Percentiles rank a stretch among this genome's conserved stretches.
These are phyloP conservation scores for Starmerella sp. DNA, from an alignment of 805 yeast species.

Conservation along the genomic window DNA sequence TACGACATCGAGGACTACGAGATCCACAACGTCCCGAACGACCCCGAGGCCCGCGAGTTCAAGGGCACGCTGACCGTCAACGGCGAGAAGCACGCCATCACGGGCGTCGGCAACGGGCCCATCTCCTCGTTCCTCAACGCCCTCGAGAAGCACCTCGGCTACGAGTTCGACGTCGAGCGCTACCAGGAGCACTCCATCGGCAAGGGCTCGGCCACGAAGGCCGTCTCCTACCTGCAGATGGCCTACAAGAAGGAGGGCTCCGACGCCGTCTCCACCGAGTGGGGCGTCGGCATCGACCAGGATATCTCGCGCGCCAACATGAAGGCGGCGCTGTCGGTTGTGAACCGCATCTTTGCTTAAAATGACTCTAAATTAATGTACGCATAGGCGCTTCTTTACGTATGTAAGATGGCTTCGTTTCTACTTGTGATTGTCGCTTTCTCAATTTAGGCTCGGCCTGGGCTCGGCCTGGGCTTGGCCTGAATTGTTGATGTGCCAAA, in stretches of 20 bases:
- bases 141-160: conserved; percentile 37
- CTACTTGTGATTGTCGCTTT: no score
- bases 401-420: no score
- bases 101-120: conserved; percentile 73
- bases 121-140: conserved; percentile 65
- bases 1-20: conserved; percentile 35
- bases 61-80: conserved; percentile 29
- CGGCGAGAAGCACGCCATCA: conserved; percentile 33
- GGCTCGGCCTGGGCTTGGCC: no score
- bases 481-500: no score
- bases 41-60: conserved; percentile 29
- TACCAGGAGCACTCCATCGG: conserved; percentile 78
- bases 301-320: conserved; percentile 83
- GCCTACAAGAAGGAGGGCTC: conserved; percentile 35
- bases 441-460: no score
- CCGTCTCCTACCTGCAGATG: conserved; percentile 66
- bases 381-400: no score
- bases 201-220: conserved; percentile 54
- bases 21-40: conserved; percentile 44
- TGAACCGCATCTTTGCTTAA: conserved; percentile 26
- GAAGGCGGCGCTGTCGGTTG: conserved; percentile 33
- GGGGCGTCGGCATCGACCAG: conserved; percentile 92
- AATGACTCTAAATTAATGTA: background rate
- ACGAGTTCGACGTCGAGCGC: conserved; percentile 48
- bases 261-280: conserved; percentile 32